A percentile compares a stretch with the other conserved stretches of the same genome.
phyloP scores from a whole-genome alignment of 345 rosid species.

The Euphorbia tirucalli region DNA sequence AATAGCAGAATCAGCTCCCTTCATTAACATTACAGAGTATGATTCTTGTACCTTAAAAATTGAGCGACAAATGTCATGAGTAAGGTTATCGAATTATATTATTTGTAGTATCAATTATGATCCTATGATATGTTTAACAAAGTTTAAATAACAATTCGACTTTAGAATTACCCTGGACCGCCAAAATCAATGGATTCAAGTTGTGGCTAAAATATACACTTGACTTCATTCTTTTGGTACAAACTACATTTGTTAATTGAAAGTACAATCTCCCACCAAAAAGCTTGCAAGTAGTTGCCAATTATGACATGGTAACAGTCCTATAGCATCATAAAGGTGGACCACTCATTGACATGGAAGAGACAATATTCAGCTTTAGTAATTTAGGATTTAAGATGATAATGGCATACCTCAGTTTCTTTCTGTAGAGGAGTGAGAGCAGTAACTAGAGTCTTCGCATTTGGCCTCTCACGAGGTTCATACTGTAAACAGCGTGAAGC shows the following conservation, averaged over 20 bases:
- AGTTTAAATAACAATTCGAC: not conserved
- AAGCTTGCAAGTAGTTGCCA: not conserved
- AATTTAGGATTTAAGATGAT: slow-evolving; percentile 3
- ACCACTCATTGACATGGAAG: not conserved
- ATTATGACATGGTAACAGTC: not conserved
- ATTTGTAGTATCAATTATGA: no score
- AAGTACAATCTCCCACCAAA: not conserved
- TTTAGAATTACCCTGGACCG: not conserved
- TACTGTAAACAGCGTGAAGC: slow-evolving; percentile 88
- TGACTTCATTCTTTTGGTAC: not conserved
- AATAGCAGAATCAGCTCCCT: not conserved
- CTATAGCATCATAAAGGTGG: not conserved
- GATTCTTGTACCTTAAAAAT: not conserved
- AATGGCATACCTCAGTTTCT: slow-evolving; percentile 61
- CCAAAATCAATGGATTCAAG: not conserved
- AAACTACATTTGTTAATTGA: not conserved
- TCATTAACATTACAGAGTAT: not conserved
- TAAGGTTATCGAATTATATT: no score
- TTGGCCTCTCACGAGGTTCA: slow-evolving; percentile 97
- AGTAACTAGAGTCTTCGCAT: slow-evolving; percentile 72
- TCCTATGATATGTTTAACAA: not conserved
- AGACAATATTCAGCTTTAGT: not conserved
- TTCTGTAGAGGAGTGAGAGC: slow-evolving; percentile 79
- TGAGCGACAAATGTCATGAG: not conserved
- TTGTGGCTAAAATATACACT: not conserved